Evolutionary conservation across 139 green algal genomes (phyloP).

Genomic region (Diplosphaera chodatii): DNA sequence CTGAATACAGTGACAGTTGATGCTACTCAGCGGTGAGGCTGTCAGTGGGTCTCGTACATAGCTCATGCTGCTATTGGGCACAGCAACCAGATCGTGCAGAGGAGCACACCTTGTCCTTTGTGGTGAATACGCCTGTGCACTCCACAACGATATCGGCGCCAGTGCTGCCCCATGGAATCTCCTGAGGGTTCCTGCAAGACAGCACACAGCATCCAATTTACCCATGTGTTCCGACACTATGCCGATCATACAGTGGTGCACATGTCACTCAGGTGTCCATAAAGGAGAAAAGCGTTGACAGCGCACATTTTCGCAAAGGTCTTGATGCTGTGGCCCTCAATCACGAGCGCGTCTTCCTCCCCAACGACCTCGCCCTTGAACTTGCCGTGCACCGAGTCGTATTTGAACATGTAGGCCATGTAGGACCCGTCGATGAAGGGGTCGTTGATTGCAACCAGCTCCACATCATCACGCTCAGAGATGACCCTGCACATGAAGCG

Average conservation of each 20-base stretch:
- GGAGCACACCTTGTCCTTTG: slow-evolving; percentile 57
- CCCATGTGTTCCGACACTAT: no score
- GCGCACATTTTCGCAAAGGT: slow-evolving; percentile 60
- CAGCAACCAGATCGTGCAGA: no score
- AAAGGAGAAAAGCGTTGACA: no score
- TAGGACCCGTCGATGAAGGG: slow-evolving; percentile 72
- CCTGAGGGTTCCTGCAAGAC: slow-evolving; percentile 66
- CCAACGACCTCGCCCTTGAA: slow-evolving; percentile 46
- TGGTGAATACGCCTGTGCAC: slow-evolving; percentile 92
- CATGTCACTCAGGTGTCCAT: no score
- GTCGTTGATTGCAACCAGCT: slow-evolving; percentile 83
- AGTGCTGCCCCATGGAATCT: slow-evolving; percentile 76
- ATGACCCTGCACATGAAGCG: slow-evolving; percentile 24
- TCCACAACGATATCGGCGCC: slow-evolving; percentile 86
- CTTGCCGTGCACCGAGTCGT: slow-evolving; percentile 79
- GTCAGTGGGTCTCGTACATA: no score
- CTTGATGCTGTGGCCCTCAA: slow-evolving; percentile 65
- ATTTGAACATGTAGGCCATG: slow-evolving; percentile 54
- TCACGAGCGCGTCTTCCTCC: slow-evolving; percentile 42
- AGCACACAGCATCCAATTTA: no score
- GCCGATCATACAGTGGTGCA: no score
- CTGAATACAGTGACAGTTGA: slow-evolving; percentile 17
- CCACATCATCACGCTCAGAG: slow-evolving; percentile 60
- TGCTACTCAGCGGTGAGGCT: no score
- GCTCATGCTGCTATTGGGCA: no score